Evolutionary conservation across 2,329 filamentous ascomycete genomes (phyloP), one percentile per base, ranked within the genome.

Genomic region (Cercospora nicotianae): DNA sequence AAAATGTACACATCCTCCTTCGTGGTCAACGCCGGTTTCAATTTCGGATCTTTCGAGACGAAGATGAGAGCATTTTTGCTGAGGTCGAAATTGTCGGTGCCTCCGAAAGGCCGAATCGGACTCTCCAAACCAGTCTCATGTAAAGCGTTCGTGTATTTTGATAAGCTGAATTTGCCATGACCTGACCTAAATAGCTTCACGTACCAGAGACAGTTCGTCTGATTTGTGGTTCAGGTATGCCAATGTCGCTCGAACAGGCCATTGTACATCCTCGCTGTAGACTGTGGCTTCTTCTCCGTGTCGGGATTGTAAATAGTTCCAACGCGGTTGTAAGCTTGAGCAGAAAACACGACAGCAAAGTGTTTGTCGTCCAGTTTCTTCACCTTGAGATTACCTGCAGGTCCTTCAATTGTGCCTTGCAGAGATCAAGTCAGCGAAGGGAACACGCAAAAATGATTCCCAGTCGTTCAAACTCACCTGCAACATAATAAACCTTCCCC

Each of bases 1-100:
- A 91, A 85, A 57, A 90, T 87, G 79, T 95, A 96, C 33, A 96
- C 85, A 75, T 95, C 91, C 0, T 90, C 90, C 75, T 94, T 94
- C 5, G 93, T 96, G 78, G 91, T 88, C 66, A 91, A 86, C 0
- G 91, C 91, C 3, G 87, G 88, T 73, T 91, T 88, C 28, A 93
- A 79, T 10, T 87, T 82, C 0, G 91, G 91, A 73, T 93, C 91
- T 72, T 92, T 92, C 9, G 91, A 86, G 8, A 93, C 87, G 74
- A 94, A 94, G 6, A 89, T 87, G 63, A 94, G 84, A 0, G 90
- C 91, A 55, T 82, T 79, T 31, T 81, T 79, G 67, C 88, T 85
- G 67, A 94, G 86, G 75, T 96, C 92, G 74, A 94, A 97, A 78
- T 96, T 90, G n/a, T 88, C 87, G 0, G 87, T 82, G 20, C 91